Base-by-base conservation (phyloP, 1,284 basidiomycete genomes). In the Sparassis latifolia region DNA sequence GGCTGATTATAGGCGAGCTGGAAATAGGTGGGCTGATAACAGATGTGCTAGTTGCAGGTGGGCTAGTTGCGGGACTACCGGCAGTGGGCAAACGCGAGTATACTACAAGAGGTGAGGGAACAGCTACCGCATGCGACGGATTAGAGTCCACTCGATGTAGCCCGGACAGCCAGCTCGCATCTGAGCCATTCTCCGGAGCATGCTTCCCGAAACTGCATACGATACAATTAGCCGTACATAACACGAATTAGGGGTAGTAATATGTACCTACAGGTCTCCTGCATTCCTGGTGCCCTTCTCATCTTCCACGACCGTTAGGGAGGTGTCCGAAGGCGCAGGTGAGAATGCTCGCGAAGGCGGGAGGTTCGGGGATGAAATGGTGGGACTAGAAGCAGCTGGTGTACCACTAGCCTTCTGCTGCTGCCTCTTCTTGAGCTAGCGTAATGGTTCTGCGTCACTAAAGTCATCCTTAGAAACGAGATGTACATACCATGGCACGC, bases 371-470 rank as follows among this genome's bases (percentile, higher is more conserved):
- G 69, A 62, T 44, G 71, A 66, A 30, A 61, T 44, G 33, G 60
- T 58, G 3, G 63, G 56, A 32, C 57, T 56, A 45, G 72, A 62
- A 40, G 67, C 57, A 44, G 67, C 54, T 43, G 65, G 55, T 44
- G 67, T 60, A 20, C 65, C 71, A 33, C 69, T 75, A 47, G 70
- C 68, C 62, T 84, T 84, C 71, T 86, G 82, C 58, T 83, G 79
- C 58, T 86, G 84, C 53, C 82, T 80, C 64, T 83, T 70, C 61
- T 77, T 88, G 62, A 88, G 73, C 86, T 89, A 64, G 52, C 62
- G 51, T 44, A 29, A 49, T 39, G 45, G 3, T 12, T 52, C 29
- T 40, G 48, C 33, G 32, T 30, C 51, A 38, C 47, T 28, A 20
- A 20, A 12, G 29, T 29, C 28, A 31, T 10, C 10, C 32, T 12